These are phyloP conservation scores for Silene coronaria DNA, from an alignment of 179 eudicot species.

Conservation along the genomic window DNA sequence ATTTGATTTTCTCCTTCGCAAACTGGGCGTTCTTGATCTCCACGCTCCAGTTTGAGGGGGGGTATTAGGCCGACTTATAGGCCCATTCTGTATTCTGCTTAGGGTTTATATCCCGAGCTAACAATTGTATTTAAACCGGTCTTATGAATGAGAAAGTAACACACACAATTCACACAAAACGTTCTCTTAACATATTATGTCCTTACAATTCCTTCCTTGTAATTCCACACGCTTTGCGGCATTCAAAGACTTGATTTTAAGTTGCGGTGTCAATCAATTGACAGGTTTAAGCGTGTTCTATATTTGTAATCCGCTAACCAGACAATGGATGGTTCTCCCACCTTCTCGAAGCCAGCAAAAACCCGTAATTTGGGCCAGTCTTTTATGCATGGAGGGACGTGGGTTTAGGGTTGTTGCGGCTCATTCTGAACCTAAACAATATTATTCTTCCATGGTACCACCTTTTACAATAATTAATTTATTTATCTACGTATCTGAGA, in stretches of 20 bases:
- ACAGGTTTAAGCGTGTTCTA: not conserved
- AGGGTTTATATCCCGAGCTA: no score
- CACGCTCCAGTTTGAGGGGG: no score
- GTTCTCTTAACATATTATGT: no score
- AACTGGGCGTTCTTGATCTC: no score
- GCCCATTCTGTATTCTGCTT: no score
- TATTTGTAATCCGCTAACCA: conserved; percentile 2
- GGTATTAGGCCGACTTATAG: no score
- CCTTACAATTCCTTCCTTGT: not conserved
- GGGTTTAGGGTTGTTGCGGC: not conserved
- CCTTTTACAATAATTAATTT: not conserved
- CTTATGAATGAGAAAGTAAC: no score
- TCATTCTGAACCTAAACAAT: not conserved
- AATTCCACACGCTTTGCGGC: not conserved
- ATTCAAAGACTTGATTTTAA: not conserved
- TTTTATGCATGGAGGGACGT: not conserved
- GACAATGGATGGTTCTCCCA: conserved; percentile 15
- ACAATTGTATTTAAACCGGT: no score
- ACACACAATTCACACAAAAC: no score
- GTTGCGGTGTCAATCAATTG: not conserved
- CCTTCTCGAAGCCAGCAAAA: not conserved
- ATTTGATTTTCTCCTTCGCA: no score
- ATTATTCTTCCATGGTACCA: no score
- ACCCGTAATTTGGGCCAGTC: not conserved
- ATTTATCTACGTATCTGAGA: conserved; percentile 3